Evolutionary conservation across 768 basidiomycete species (phyloP), one percentile per base, ranked within the genome.

Genomic region (Russula olivacea): DNA sequence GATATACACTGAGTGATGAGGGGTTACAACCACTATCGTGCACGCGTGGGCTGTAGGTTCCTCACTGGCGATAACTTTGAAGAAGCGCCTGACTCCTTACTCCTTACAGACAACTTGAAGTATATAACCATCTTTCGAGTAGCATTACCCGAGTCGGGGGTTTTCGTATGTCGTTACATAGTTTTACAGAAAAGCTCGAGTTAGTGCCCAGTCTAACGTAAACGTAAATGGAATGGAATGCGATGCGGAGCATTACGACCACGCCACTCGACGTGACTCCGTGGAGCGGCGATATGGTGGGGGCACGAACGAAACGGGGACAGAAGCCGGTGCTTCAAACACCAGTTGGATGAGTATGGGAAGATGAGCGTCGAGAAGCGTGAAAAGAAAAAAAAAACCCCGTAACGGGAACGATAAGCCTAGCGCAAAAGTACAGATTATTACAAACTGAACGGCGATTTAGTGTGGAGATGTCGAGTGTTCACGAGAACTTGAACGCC

Each of bases 401-500:
- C n/a, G 45, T 47, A 28, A 58, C 34, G 34, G n/a, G 50, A 47
- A 41, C n/a, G 23, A 53, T n/a, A 32, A 32, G 34, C 55, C 40
- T 23, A 21, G 30, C 32, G 34, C 19, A 25, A 32, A n/a, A 36
- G 23, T 11, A 19, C 11, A 19, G 52, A 43, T 41, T 9, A 28
- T 49, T 1, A 49, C 25, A 60, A 21, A 41, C 59, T 30, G 40
- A 32, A 23, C 32, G 17, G 48, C 32, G 25, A 51, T 51, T 36
- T 56, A 60, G 53, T 36, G 63, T 55, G 58, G 59, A 51, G 63
- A 59, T 15, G 53, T 23, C 6, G 62, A n/a, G 17, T 49, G 43
- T 43, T 55, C 58, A 23, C 63, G 63, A 43, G 58, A 45, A 38
- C 2, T 25, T 3, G 59, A 30, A n/a, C 63, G 63, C 32, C 63